Percentiles rank a stretch among this genome's conserved stretches.
Conservation (phyloP, 169 alveolate genomes). For the Plasmodium vivax region DNA sequence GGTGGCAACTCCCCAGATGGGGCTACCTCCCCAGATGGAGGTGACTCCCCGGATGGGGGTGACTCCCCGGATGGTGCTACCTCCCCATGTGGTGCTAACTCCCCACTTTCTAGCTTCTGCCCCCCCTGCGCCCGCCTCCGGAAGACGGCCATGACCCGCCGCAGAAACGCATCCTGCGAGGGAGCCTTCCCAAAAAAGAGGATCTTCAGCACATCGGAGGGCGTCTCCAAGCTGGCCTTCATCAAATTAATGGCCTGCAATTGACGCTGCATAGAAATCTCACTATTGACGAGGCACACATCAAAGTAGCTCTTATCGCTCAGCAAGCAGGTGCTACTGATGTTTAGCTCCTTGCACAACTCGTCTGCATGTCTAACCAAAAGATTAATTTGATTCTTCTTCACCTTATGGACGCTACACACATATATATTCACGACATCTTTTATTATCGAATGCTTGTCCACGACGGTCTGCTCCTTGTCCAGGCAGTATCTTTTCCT, state of each 20-base stretch:
- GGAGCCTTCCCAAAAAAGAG: conserved; percentile 20
- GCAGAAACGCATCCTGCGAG: conserved; percentile 9
- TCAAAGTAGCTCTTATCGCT: conserved; percentile 38
- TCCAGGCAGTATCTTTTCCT: conserved; percentile 29
- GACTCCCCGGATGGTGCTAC: no score
- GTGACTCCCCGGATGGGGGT: no score
- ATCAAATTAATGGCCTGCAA: conserved; percentile 44
- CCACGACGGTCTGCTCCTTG: not conserved
- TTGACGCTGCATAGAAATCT: conserved; percentile 38
- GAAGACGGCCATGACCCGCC: not conserved
- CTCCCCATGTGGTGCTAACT: not conserved
- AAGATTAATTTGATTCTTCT: conserved; percentile 40
- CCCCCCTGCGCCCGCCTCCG: not conserved
- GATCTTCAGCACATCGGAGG: conserved; percentile 26
- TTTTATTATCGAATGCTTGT: not conserved
- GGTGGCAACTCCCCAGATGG: no score
- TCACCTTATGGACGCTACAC: conserved; percentile 66
- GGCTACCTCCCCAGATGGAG: no score
- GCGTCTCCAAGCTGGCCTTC: conserved; percentile 21
- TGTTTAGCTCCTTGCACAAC: conserved; percentile 48
- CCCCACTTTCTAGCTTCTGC: not conserved
- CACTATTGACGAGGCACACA: conserved; percentile 42
- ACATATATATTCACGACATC: conserved; percentile 29
- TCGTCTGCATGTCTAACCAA: not conserved
- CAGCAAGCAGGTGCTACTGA: conserved; percentile 4